Evolutionary conservation across 1,284 basidiomycete species (phyloP).

Genomic region (Cryptococcus wingfieldii): DNA sequence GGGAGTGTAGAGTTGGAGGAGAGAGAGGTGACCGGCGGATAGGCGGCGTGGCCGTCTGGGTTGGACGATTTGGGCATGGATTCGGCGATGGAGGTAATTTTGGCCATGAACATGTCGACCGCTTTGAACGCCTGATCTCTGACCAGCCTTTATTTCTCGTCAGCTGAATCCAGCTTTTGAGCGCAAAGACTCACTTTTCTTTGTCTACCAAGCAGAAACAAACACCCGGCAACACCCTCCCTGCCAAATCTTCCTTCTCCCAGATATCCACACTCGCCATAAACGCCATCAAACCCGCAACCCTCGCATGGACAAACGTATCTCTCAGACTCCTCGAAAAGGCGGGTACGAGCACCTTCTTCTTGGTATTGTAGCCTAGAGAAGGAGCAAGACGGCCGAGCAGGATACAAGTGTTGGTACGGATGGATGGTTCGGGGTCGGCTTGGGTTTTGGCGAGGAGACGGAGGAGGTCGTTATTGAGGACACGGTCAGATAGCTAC

Average conservation of each 20-base stretch:
- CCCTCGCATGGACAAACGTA: conserved; percentile 84
- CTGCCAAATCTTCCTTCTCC: conserved; percentile 80
- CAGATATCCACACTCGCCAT: conserved; percentile 93
- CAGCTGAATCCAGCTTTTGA: conserved; percentile 1
- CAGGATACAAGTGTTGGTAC: conserved; percentile 96
- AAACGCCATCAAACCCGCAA: conserved; percentile 91
- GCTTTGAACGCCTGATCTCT: conserved; percentile 93
- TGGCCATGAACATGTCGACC: conserved; percentile 76
- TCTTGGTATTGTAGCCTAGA: conserved; percentile 80
- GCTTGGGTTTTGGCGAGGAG: conserved; percentile 88
- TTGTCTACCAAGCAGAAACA: conserved; percentile 75
- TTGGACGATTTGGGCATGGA: no score
- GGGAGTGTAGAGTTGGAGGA: conserved; percentile 42
- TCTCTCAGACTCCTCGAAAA: conserved; percentile 89
- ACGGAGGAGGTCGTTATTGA: conserved; percentile 95
- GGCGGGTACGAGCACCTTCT: conserved; percentile 92
- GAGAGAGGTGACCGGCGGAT: conserved; percentile 41
- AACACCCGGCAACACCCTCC: conserved; percentile 81
- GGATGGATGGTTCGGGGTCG: conserved; percentile 87
- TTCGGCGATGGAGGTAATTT: conserved; percentile 55
- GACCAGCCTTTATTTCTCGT: conserved; percentile 59
- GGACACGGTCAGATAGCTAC: conserved; percentile 80
- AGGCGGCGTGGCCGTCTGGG: conserved; percentile 17
- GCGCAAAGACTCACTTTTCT: conserved; percentile 65
- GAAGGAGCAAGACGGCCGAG: conserved; percentile 85